A percentile compares a stretch with the other conserved stretches of the same genome.
phyloP scores from a whole-genome alignment of 306 rosid genomes.

The Prunus kanzakura region DNA sequence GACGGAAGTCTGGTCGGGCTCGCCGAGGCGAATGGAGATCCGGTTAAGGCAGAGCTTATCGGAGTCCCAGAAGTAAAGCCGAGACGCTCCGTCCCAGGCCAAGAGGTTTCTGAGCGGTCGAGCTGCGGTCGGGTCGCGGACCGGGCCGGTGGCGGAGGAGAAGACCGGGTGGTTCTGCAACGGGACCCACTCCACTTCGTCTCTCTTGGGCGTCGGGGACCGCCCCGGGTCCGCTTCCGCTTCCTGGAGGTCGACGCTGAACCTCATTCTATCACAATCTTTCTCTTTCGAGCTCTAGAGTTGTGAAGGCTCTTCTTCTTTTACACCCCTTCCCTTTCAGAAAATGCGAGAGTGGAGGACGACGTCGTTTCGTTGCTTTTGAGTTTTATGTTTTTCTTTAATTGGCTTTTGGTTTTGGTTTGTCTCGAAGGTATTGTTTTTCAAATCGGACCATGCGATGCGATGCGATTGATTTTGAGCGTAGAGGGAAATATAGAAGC shows the following conservation, averaged over 20 bases:
- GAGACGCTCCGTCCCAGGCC: conserved; percentile 81
- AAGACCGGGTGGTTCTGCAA: conserved; percentile 72
- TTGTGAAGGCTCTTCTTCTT: not conserved
- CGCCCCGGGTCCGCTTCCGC: conserved; percentile 36
- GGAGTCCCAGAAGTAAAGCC: conserved; percentile 88
- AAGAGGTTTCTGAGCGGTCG: conserved; percentile 47
- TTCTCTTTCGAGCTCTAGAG: not conserved
- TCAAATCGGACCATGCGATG: no score
- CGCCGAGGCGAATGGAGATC: conserved; percentile 79
- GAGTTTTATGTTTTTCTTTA: not conserved
- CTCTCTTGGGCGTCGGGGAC: conserved; percentile 54
- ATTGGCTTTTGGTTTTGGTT: no score
- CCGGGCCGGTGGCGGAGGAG: conserved; percentile 27
- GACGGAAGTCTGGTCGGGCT: conserved; percentile 76
- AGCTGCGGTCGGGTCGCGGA: not conserved
- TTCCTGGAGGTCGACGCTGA: conserved; percentile 37
- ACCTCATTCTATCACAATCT: conserved; percentile 36
- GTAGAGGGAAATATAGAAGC: not conserved
- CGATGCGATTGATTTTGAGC: not conserved
- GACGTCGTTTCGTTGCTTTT: not conserved
- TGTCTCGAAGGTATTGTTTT: no score
- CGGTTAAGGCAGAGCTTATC: conserved; percentile 51
- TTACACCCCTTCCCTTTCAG: no score
- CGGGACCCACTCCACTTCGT: conserved; percentile 76
- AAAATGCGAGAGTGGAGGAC: no score